phyloP scores from a whole-genome alignment of 345 rosid genomes.

The Eutrema japonicum region DNA sequence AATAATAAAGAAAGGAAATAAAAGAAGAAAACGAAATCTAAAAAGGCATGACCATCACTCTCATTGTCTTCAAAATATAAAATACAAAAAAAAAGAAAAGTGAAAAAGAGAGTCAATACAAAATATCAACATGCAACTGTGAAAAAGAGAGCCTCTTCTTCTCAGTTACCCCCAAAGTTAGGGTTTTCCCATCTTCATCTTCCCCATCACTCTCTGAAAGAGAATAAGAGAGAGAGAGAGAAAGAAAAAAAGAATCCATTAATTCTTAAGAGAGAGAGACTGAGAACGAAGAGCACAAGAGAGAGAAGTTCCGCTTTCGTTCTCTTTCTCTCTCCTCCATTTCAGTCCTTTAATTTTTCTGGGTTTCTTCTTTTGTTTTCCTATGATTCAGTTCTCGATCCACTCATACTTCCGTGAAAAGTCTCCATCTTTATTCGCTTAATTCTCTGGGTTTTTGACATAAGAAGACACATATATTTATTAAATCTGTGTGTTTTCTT shows the following conservation, averaged over 20 bases:
- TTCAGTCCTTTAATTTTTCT: slow-evolving; percentile 38
- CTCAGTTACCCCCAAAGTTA: slow-evolving; percentile 41
- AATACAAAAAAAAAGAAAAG: background rate
- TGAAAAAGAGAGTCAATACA: slow-evolving; percentile 27
- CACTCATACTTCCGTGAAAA: slow-evolving; percentile 3
- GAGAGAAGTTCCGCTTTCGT: slow-evolving; percentile 57
- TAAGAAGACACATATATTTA: background rate
- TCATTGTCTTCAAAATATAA: slow-evolving; percentile 22
- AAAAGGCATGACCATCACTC: slow-evolving; percentile 24
- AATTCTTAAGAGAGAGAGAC: slow-evolving; percentile 49
- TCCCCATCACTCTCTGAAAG: slow-evolving; percentile 31
- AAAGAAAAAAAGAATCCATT: slow-evolving; percentile 10
- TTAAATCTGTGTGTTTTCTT: background rate
- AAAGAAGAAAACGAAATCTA: slow-evolving; percentile 35
- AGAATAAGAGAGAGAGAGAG: slow-evolving; percentile 2
- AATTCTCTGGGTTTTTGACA: background rate
- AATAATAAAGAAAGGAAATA: background rate
- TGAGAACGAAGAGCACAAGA: slow-evolving; percentile 73
- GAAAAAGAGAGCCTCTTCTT: slow-evolving; percentile 32
- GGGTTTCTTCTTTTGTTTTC: slow-evolving; percentile 33
- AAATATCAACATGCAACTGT: slow-evolving; percentile 42
- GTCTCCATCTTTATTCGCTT: slow-evolving; percentile 4
- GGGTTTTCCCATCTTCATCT: slow-evolving; percentile 44
- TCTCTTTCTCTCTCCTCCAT: slow-evolving; percentile 49
- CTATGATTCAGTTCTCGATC: slow-evolving; percentile 22